Percentiles rank a stretch among this genome's conserved stretches.
phyloP scores from a whole-genome alignment of 139 green algal genomes.

The Chlamydomonas urium region DNA sequence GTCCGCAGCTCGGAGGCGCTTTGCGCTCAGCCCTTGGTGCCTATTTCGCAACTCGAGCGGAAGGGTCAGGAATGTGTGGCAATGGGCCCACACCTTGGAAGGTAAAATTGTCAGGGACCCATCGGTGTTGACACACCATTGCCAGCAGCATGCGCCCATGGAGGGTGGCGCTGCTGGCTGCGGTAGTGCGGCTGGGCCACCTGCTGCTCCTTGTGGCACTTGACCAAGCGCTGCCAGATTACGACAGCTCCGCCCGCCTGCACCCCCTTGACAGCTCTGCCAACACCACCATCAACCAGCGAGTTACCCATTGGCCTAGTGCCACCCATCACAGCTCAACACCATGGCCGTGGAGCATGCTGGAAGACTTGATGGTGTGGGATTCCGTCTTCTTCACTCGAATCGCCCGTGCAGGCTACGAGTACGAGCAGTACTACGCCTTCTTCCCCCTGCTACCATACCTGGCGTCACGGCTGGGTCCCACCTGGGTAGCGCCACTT shows the following conservation, averaged over 20 bases:
- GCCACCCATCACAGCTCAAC: too few species aligned
- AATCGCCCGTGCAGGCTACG: conserved; percentile 77
- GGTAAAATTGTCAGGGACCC: too few species aligned
- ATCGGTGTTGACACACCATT: too few species aligned
- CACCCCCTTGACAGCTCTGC: not conserved
- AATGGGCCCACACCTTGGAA: too few species aligned
- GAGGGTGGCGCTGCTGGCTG: not conserved
- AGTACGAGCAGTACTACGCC: conserved; percentile 85
- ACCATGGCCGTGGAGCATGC: not conserved
- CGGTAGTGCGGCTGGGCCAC: not conserved
- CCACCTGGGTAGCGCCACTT: too few species aligned
- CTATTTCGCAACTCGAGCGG: too few species aligned
- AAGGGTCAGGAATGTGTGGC: too few species aligned
- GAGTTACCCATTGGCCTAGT: too few species aligned
- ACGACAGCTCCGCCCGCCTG: not conserved
- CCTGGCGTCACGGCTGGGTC: too few species aligned
- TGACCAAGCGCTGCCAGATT: not conserved
- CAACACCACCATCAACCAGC: not conserved
- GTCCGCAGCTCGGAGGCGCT: too few species aligned
- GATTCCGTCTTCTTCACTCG: conserved; percentile 77
- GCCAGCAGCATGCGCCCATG: not conserved
- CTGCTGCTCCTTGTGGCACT: not conserved
- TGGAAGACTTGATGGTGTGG: conserved; percentile 57
- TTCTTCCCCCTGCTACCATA: conserved; percentile 88
- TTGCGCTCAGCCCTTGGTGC: too few species aligned